phyloP scores from a whole-genome alignment of 495 filamentous ascomycete genomes.

The Talaromyces thailandensis region DNA sequence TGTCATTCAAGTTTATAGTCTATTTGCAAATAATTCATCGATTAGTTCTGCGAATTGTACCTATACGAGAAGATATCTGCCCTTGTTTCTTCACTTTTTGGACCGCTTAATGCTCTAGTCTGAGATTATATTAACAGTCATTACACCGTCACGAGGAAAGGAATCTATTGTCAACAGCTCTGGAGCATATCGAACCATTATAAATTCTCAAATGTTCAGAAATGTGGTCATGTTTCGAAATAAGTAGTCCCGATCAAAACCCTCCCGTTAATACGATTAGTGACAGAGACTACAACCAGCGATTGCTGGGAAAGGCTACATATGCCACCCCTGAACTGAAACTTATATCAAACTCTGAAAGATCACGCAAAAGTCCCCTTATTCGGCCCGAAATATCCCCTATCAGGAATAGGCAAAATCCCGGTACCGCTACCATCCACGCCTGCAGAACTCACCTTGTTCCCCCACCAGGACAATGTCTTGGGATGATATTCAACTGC shows the following conservation, averaged over 20 bases:
- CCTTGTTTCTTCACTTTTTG: neutral
- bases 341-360: neutral
- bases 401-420: neutral
- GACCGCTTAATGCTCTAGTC: neutral
- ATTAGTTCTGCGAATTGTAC: neutral
- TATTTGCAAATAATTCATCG: too few species aligned
- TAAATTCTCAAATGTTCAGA: neutral
- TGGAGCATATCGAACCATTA: too few species aligned
- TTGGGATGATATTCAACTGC: constrained; percentile 62
- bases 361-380: neutral
- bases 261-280: neutral
- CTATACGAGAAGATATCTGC: neutral
- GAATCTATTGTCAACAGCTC: neutral
- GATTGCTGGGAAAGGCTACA: neutral
- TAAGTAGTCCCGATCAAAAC: neutral
- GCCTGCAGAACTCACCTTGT: constrained; percentile 47
- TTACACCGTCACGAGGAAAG: neutral
- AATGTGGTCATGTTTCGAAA: neutral
- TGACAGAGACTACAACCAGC: neutral
- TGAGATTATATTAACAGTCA: neutral
- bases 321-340: neutral
- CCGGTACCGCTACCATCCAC: constrained; percentile 5
- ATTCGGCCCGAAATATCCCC: neutral
- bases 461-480: constrained; percentile 65
- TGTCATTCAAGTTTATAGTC: too few species aligned